Evolutionary conservation across 495 filamentous ascomycete genomes (phyloP), one percentile per base, ranked within the genome.

Genomic region (Neurospora terricola): DNA sequence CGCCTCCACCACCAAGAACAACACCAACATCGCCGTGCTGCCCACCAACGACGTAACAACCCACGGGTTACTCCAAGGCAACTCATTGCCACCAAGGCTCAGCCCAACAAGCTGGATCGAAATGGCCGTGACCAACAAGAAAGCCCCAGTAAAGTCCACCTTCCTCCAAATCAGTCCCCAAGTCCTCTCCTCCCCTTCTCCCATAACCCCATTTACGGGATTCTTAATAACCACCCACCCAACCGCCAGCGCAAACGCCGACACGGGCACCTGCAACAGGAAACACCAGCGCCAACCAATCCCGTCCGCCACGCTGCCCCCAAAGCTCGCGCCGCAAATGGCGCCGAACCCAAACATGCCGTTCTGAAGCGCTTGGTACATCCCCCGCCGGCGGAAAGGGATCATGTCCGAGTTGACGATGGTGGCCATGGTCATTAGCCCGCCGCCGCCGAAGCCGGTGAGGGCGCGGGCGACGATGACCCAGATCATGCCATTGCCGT

Each of bases 321-420:
- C 86, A 37, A 87, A 80, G 0, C 81, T 84, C 1, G 85, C 86
- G 16, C 85, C 85, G 73, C 81, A 83, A 37, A 86, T 82, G 4
- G 84, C 81, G 0, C 85, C 85, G 69, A 90, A 90, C 0, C 88
- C 89, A 76, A 88, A 86, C 23, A 90, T 82, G 14, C 83, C 88
- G 68, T 91, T 91, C 74, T 90, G 88, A 30, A 87, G 76, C 0
- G 88, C 88, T 72, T 91, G 89, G 73, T 90, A 91, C 87, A 90
- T 90, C 1, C 89, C 89, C 12, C 89, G 82, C 36, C 84, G 84
- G n/a, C 85, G 81, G 75, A 90, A 89, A 0, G 89, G 89, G 43
- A 91, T 90, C 76, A 91, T 85, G 76, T 91, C 88, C 3, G 88
- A 90, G 74, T 90, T 90, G 71, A 91, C 85, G 69, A 90, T 90